Evolutionary conservation across 495 filamentous ascomycete genomes (phyloP).

Genomic region (Xylaria curta): DNA sequence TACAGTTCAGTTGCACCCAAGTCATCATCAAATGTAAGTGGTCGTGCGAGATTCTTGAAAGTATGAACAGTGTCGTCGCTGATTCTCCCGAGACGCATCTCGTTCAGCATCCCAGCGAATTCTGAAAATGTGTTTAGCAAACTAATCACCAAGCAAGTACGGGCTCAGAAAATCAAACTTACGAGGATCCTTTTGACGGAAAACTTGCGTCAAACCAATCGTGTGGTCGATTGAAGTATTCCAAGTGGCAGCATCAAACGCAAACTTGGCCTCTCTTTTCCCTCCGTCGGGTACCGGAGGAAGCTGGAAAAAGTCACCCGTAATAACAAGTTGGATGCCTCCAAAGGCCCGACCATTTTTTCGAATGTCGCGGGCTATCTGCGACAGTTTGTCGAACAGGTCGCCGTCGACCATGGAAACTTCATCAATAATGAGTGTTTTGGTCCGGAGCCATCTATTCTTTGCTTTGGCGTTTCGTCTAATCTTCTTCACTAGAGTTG

Average conservation of each 20-base stretch:
- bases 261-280: conserved; percentile 77
- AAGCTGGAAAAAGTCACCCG: conserved; percentile 96
- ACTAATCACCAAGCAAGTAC: neutral
- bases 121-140: conserved; percentile 49
- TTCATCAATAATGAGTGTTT: conserved; percentile 88
- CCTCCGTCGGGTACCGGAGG: conserved; percentile 82
- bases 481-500: conserved; percentile 89
- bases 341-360: conserved; percentile 94
- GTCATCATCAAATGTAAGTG: conserved; percentile 73
- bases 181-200: conserved; percentile 92
- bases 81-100: conserved; percentile 90
- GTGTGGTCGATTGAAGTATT: conserved; percentile 92
- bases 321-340: conserved; percentile 94
- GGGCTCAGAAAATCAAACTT: conserved; percentile 31
- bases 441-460: conserved; percentile 86
- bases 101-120: conserved; percentile 94
- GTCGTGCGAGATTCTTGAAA: conserved; percentile 74
- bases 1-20: conserved; percentile 87
- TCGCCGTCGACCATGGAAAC: conserved; percentile 99
- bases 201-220: conserved; percentile 92
- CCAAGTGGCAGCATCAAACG: conserved; percentile 92
- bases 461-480: conserved; percentile 86
- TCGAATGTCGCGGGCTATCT: conserved; percentile 77
- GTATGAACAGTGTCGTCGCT: conserved; percentile 69
- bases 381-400: conserved; percentile 93